Base-by-base conservation (phyloP, 1,284 basidiomycete genomes). In the Puccinia coronata region DNA sequence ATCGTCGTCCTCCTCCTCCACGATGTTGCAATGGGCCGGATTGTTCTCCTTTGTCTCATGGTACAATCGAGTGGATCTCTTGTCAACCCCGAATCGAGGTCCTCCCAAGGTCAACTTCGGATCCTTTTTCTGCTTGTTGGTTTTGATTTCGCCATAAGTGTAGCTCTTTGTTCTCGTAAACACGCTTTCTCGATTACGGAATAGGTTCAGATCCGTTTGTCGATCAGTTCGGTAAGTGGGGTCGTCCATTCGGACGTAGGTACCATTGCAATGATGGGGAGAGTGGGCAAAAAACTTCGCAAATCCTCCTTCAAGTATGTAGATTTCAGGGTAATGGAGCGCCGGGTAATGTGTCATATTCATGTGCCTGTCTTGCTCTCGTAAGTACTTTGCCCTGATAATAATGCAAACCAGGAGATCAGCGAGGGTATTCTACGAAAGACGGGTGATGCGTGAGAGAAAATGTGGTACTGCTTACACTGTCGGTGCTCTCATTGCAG, bases 261-360 rank as follows among this genome's bases (percentile, higher is more conserved):
- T 51, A 25, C 49, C 59, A 25, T 34, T 65, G 47, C 65, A 71
- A 25, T 41, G 72, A 23, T 43, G 69, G 2, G 57, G 71, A 49
- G 55, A 80, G 49, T 63, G 51, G 76, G 63, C 53, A 73, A 28
- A 63, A 65, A 49, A 99, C 75, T 91, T 90, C 84, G 91, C 93
- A 87, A 98, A 99, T 11, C 96, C 96, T 63, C 97, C 97, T 86
- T 97, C 93, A 9, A 99, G 90, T 83, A 99, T 91, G 88, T 99
- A 99, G 8, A 99, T 90, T 87, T 99, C 96, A 0, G 96, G 96
- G 85, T 95, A 99, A 87, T 95, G 93, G 78, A 98, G 92, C 84
- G 90, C 93, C 6, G 96, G 96, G 86, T 98, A 99, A 57, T 92
- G 88, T 82, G 92, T 91, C 82, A 92, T 91, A 87, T 96, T 98